Base-by-base conservation (phyloP, 345 rosid genomes). In the Schrenkiella parvula region DNA sequence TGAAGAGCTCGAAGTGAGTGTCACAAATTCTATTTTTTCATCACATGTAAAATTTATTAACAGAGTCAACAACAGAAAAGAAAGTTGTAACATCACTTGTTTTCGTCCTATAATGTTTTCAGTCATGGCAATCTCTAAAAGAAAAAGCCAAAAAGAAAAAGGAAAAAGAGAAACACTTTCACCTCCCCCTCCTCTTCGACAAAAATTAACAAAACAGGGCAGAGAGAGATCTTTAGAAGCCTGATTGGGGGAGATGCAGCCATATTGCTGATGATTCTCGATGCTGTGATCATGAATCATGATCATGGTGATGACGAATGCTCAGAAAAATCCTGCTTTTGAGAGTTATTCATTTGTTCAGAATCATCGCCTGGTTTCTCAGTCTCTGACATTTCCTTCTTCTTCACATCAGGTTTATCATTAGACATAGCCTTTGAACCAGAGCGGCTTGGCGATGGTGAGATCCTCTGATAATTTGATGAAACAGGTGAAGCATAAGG, bases 371-470 rank as follows among this genome's bases (percentile, higher is more conserved):
- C 44, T 25, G 15, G 56, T 68, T 68, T 53, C 51, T 61, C 58
- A 3, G 61, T 39, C 48, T 58, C 61, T 11, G 55, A 55, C 44
- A 15, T 55, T 55, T 31, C 55, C 29, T 70, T 76, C 29, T 70
- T 76, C 55, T 70, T 70, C 67, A 23, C 56, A 56, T 26, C 66
- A 63, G 60, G 60, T 48, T 76, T 75, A 35, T 32, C 64, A 52
- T 61, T 53, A 51, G 29, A 42, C 1, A 67, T 6, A 34, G 74
- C 8, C 65, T 68, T 54, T n/a, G 62, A 55, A 47, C 25, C 71
- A 55, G 71, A 29, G 39, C 39, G 71, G 67, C 61, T 56, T 39
- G 47, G 66, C 4, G 41, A 52, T 6, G 61, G 66, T 26, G 75
- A 21, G 56, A 70, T 76, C 48, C 68, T 76, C 63, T 37, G 61